Conservation (phyloP, 2,329 filamentous ascomycete species). For the Macrophomina phaseolina region DNA sequence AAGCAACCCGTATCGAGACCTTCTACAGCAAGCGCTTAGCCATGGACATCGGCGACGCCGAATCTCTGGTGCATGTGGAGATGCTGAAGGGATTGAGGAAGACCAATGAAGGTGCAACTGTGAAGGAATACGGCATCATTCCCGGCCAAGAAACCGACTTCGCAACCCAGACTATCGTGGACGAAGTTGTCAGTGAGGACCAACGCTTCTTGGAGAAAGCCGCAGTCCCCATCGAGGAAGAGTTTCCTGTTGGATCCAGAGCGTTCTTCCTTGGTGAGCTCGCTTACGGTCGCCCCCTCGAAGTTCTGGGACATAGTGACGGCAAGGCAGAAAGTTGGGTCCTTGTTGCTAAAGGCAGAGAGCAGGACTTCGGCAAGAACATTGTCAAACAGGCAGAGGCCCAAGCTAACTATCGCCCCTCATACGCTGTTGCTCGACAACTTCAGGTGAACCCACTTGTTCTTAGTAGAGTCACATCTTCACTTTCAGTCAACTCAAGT, state of each 20-base stretch:
- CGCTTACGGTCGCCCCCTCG: conserved; percentile 88
- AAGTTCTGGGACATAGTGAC: conserved; percentile 74
- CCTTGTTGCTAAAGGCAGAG: conserved; percentile 72
- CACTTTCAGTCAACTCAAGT: conserved; percentile 83
- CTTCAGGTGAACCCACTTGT: conserved; percentile 84
- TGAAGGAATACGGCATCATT: conserved; percentile 91
- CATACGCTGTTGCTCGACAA: conserved; percentile 84
- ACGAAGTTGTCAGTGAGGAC: conserved; percentile 88
- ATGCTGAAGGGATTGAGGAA: conserved; percentile 91
- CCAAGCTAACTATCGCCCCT: conserved; percentile 78
- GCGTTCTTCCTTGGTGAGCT: conserved; percentile 95
- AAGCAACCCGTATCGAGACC: conserved; percentile 80
- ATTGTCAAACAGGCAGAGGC: conserved; percentile 75
- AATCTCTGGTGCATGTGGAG: conserved; percentile 88
- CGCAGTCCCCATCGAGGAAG: conserved; percentile 87
- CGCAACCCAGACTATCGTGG: conserved; percentile 88
- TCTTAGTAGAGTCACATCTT: conserved; percentile 93
- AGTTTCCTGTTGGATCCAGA: conserved; percentile 81
- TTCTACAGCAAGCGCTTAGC: conserved; percentile 91
- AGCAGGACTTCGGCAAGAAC: conserved; percentile 79
- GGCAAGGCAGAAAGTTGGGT: conserved; percentile 81
- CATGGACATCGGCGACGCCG: conserved; percentile 83
- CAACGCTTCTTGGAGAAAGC: conserved; percentile 89
- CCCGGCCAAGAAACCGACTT: conserved; percentile 87
- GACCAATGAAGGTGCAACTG: conserved; percentile 84